Percentiles rank a stretch among this genome's conserved stretches.
Evolutionary conservation across 1,284 basidiomycete species (phyloP).

Genomic region (Pyrrhoderma lamaoense): DNA sequence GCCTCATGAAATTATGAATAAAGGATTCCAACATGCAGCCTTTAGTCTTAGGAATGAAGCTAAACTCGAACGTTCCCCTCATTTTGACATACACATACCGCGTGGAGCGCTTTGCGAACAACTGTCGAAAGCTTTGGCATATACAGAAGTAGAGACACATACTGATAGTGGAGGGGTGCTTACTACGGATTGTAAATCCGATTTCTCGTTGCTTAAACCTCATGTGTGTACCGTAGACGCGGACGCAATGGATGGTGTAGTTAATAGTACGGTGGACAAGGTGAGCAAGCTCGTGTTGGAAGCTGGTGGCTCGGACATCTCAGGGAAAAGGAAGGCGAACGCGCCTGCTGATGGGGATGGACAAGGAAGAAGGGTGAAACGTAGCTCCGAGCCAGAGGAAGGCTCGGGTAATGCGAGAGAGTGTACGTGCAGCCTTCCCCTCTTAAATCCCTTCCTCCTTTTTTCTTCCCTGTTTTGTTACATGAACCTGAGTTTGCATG

Average conservation of each 20-base stretch:
- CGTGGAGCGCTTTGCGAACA: conserved; percentile 77
- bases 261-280: conserved; percentile 11
- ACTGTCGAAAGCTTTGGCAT: conserved; percentile 72
- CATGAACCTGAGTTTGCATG: too few relatives aligned
- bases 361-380: conserved; percentile 17
- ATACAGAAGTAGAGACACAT: conserved; percentile 78
- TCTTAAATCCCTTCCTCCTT: background rate
- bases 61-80: conserved; percentile 56
- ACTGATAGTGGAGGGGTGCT: conserved; percentile 52
- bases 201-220: conserved; percentile 63
- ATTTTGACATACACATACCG: conserved; percentile 65
- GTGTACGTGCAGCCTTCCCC: conserved; percentile 3
- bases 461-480: conserved; percentile 1
- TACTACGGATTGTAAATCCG: conserved; percentile 52
- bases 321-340: conserved; percentile 18
- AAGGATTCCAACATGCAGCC: conserved; percentile 73
- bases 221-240: conserved; percentile 50
- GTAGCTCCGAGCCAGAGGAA: conserved; percentile 11
- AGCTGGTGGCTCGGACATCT: conserved; percentile 12
- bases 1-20: conserved; percentile 5
- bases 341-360: conserved; percentile 15
- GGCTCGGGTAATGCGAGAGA: conserved; percentile 11
- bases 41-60: conserved; percentile 68
- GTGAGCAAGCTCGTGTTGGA: conserved; percentile 7
- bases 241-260: conserved; percentile 27